A percentile compares a stretch with the other conserved stretches of the same genome.
These are phyloP conservation scores for Aspergillus tanneri DNA, from an alignment of 2,329 filamentous ascomycete species.

Conservation along the genomic window DNA sequence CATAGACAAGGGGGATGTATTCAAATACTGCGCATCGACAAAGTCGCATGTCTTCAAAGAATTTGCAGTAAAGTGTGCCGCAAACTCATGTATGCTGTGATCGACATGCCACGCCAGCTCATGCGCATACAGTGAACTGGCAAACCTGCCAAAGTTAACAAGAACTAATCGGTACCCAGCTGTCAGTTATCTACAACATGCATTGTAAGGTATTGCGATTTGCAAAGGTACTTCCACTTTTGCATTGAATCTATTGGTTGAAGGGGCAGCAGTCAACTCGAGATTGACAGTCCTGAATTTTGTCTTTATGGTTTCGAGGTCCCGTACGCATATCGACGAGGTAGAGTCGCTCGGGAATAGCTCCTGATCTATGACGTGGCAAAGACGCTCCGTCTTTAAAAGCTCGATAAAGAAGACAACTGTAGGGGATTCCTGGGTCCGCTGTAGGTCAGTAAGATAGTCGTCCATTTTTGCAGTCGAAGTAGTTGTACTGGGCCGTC, in stretches of 20 bases:
- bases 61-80: not conserved
- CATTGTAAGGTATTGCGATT: not conserved
- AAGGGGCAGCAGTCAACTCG: not conserved
- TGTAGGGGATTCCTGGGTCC: not conserved
- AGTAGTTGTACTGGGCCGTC: conserved; percentile 5
- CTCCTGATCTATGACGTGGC: not conserved
- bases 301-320: not conserved
- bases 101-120: conserved; percentile 3
- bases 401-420: conserved; percentile 9
- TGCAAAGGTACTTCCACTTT: not conserved
- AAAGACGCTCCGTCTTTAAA: not conserved
- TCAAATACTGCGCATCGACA: not conserved
- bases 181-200: not conserved
- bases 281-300: too few species aligned
- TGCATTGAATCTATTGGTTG: not conserved
- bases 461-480: conserved; percentile 6
- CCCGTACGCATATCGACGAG: not conserved
- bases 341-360: conserved; percentile 1
- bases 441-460: conserved; percentile 3
- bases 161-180: not conserved
- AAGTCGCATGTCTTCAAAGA: conserved; percentile 1
- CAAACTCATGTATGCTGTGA: conserved; percentile 1
- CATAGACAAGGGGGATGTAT: not conserved
- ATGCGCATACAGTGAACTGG: not conserved
- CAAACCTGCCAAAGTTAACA: not conserved